phyloP scores from a whole-genome alignment of 2,329 filamentous ascomycete species.

The Fusarium cyanostomum region DNA sequence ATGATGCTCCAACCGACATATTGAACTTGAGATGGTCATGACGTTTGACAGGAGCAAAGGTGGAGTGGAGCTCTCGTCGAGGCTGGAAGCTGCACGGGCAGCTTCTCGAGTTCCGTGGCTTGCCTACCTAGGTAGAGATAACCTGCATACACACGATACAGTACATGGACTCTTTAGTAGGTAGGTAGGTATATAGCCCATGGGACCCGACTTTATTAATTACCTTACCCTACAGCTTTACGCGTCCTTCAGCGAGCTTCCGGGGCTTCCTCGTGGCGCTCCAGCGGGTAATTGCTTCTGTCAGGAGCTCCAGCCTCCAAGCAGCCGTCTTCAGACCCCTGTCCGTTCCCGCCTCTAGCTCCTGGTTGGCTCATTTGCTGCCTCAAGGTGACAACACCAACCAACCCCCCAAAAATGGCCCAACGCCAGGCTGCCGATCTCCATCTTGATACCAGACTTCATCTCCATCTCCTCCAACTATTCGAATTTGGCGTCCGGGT shows the following conservation, averaged over 20 bases:
- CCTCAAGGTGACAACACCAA: slow-evolving; percentile 38
- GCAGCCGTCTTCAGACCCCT: slow-evolving; percentile 10
- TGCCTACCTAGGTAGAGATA: no score
- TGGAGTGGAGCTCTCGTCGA: no score
- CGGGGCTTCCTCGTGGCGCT: slow-evolving; percentile 17
- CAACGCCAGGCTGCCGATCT: slow-evolving; percentile 40
- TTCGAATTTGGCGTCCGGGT: slow-evolving; percentile 6
- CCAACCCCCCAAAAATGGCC: slow-evolving; percentile 39
- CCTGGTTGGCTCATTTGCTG: slow-evolving; percentile 41
- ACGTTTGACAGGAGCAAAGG: no score
- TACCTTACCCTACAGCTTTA: slow-evolving; percentile 8
- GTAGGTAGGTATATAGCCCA: slow-evolving; percentile 22
- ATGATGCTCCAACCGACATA: no score
- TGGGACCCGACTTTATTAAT: background rate
- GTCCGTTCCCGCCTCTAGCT: slow-evolving; percentile 19
- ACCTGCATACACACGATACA: no score
- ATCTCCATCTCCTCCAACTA: slow-evolving; percentile 27
- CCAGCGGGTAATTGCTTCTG: slow-evolving; percentile 36
- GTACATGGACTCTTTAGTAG: no score
- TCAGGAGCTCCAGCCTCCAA: slow-evolving; percentile 15
- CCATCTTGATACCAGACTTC: slow-evolving; percentile 32
- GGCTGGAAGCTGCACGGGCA: no score
- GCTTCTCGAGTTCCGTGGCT: no score
- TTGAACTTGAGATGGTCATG: no score
- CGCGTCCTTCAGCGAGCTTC: background rate